Conservation (phyloP, 2,329 filamentous ascomycete species). For the Orbilia quercus region DNA sequence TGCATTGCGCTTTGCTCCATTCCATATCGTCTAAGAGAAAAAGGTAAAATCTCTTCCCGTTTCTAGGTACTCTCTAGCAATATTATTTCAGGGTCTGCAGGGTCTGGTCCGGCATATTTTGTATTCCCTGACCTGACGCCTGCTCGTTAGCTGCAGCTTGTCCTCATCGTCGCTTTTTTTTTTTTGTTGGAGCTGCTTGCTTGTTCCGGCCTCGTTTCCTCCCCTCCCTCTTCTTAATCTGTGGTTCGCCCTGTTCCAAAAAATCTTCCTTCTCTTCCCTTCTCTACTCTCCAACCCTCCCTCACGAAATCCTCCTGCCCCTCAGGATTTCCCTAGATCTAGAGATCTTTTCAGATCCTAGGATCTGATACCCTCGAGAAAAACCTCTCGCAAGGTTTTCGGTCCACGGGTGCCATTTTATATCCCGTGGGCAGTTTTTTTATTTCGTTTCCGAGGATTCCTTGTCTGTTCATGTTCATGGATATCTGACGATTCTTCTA, state of each 20-base stretch:
- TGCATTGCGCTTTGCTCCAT: conserved; percentile 35
- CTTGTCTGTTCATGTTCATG: conserved; percentile 25
- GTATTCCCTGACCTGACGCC: conserved; percentile 32
- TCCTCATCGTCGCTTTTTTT: conserved; percentile 53
- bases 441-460: conserved; percentile 47
- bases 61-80: conserved; percentile 23
- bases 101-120: conserved; percentile 52
- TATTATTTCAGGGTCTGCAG: conserved; percentile 31
- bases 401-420: conserved; percentile 56
- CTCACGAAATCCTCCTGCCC: conserved; percentile 52
- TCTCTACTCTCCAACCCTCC: conserved; percentile 37
- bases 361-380: conserved; percentile 47
- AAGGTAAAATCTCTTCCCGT: conserved; percentile 43
- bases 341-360: conserved; percentile 55
- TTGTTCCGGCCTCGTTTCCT: conserved; percentile 55
- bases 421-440: conserved; percentile 58
- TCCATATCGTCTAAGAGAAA: conserved; percentile 26
- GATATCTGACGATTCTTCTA: conserved; percentile 42
- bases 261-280: conserved; percentile 22
- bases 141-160: conserved; percentile 30
- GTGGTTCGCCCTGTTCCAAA: conserved; percentile 42
- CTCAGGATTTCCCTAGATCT: conserved; percentile 54
- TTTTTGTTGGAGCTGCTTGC: conserved; percentile 47
- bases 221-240: conserved; percentile 58
- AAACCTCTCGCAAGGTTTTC: conserved; percentile 56